Evolutionary conservation across 1,139 yeast species (phyloP), one percentile per base, ranked within the genome.

Genomic region (Pichia sp.): DNA sequence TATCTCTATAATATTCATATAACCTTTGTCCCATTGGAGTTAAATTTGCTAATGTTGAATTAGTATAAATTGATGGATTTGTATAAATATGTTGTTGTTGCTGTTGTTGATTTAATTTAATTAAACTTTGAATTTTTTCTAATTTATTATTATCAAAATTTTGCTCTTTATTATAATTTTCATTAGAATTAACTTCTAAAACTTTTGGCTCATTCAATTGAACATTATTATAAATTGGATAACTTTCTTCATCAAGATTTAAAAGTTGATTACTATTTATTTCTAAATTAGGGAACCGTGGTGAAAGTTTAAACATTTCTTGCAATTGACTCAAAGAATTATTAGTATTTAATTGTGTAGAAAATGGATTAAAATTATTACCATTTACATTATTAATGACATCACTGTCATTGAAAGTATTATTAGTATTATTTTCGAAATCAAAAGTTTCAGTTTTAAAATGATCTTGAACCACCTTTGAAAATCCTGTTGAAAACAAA

Each of bases 1-100:
- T 73, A 48, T 79, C 78, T 38, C 79, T 73, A 60, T 82, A 86
- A 58, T 84, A 84, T 45, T 78, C 78, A 59, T 80, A 84, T 23
- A 84, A 64, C 50, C 68, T 61, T n/a, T 62, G 51, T 0, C 77
- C 80, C n/a, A 70, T 56, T 3, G 66, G 63, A 42, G 73, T 74
- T 30, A 76, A 49, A 10, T 49, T 33, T 16, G 60, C 55, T 35
- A 61, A 44, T 3, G 62, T 55, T 2, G 63, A 52, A 33, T 54
- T 55, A 22, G 44, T 33, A 26, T 61, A 41, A 57, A 42, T 52
- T 27, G 53, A 68, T 50, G 58, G 68, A 48, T 49, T 64, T 45
- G 53, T 40, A 43, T 53, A 59, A 1, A 49, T 33, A 23, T 47
- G 44, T 6, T 39, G 42, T 20, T 41, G 30, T 25, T 35, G 29